Evolutionary conservation across 106 monocot genomes (phyloP).

Genomic region (Hemerocallis citrina): DNA sequence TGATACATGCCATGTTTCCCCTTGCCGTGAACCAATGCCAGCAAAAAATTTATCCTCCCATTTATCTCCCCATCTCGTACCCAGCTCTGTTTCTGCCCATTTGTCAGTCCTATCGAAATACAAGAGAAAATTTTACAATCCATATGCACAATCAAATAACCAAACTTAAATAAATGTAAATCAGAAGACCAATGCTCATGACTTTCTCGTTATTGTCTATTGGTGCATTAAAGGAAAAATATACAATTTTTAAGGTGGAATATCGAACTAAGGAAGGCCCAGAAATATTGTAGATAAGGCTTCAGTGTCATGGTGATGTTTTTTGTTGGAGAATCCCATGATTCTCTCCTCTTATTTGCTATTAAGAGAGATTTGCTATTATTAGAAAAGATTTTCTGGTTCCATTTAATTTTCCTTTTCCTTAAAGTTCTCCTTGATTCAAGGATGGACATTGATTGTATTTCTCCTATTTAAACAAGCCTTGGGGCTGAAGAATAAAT

Average conservation of each 20-base stretch:
- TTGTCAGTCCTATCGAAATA: slow-evolving; percentile 82
- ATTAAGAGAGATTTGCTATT: too few relatives aligned
- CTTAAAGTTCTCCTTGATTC: too few relatives aligned
- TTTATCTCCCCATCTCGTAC: slow-evolving; percentile 96
- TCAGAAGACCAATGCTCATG: not conserved
- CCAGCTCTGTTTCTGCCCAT: slow-evolving; percentile 90
- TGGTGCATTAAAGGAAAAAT: not conserved
- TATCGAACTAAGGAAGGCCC: too few relatives aligned
- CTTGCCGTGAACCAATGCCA: slow-evolving; percentile 89
- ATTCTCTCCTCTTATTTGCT: too few relatives aligned
- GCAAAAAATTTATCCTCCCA: slow-evolving; percentile 97
- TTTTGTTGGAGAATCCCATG: too few relatives aligned
- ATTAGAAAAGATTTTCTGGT: too few relatives aligned
- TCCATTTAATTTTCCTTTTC: too few relatives aligned
- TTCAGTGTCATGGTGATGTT: too few relatives aligned
- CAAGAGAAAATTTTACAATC: not conserved
- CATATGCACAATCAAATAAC: not conserved
- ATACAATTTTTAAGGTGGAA: not conserved
- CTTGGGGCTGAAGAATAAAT: too few relatives aligned
- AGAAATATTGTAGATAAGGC: too few relatives aligned
- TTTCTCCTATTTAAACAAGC: too few relatives aligned
- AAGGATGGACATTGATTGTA: too few relatives aligned
- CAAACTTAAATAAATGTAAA: not conserved
- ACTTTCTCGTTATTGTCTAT: not conserved
- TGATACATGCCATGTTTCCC: slow-evolving; percentile 95